Percentiles rank a stretch among this genome's conserved stretches.
Evolutionary conservation across 2,329 filamentous ascomycete species (phyloP).

Genomic region (Arthrobotrys musiformis): DNA sequence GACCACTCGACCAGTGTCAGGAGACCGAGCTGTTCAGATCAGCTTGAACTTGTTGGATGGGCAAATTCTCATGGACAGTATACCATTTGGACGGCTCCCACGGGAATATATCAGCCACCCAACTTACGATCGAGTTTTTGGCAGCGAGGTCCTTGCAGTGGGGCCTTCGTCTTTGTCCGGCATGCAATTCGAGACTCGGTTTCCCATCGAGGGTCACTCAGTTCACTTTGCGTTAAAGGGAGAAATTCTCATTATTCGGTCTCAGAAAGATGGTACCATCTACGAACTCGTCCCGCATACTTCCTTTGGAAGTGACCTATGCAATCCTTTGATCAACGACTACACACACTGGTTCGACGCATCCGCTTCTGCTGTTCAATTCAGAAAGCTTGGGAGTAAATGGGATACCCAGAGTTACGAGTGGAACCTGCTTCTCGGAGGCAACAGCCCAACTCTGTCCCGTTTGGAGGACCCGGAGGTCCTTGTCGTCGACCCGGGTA

Average conservation of each 20-base stretch:
- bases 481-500: constrained; percentile 62
- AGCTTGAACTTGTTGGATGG: constrained; percentile 68
- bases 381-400: constrained; percentile 57
- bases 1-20: constrained; percentile 39
- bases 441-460: constrained; percentile 59
- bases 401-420: constrained; percentile 53
- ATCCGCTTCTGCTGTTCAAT: constrained; percentile 59
- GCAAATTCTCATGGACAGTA: constrained; percentile 68
- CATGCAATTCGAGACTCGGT: constrained; percentile 62
- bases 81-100: constrained; percentile 66
- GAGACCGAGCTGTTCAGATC: constrained; percentile 31
- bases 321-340: constrained; percentile 62
- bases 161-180: constrained; percentile 61
- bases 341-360: constrained; percentile 67
- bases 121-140: constrained; percentile 66
- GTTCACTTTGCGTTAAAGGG: constrained; percentile 59
- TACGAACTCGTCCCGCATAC: constrained; percentile 61
- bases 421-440: constrained; percentile 59
- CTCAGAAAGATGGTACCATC: constrained; percentile 35
- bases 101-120: constrained; percentile 63
- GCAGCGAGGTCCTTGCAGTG: constrained; percentile 62
- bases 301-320: constrained; percentile 60
- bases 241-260: constrained; percentile 62
- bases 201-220: constrained; percentile 33
- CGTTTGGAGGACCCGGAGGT: constrained; percentile 56